Evolutionary conservation across 345 rosid species (phyloP), one percentile per base, ranked within the genome.

Genomic region (Mangifera indica): DNA sequence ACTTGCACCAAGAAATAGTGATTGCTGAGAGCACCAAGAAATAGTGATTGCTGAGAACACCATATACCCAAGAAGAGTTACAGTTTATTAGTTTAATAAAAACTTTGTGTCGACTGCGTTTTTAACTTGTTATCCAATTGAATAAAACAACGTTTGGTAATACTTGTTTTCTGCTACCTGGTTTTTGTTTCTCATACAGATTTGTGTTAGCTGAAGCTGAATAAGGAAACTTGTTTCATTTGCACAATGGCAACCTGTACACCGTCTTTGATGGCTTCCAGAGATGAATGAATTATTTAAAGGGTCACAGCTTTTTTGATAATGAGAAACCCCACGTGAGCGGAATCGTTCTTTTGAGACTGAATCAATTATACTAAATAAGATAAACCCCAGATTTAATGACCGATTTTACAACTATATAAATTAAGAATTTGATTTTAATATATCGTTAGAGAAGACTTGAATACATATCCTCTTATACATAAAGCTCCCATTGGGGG

Each of bases 1-100:
- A 67, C 60, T 15, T 82, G 88, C 74, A 45, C 54, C 77, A 66
- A 65, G 60, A 65, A 29, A 29, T 29, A 67, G 55, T 74, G 20
- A 60, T 15, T 5, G 42, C 42, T 37, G 42, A 37, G 48, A 68
- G 0, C 26, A 15, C 42, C 67, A 65, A 65, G 60, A 65, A 29
- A 29, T 29, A 67, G 55, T 74, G 20, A 60, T 15, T 5, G 42
- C 42, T 37, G 42, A 37, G 48, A 68, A 1, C 26, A 15, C 42
- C 67, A 65, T 48, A 15, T 7, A 15, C 44, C 53, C 42, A 48
- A 48, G 37, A 65, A 48, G 22, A 46, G 49, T 21, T 3, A 51
- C 2, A 5, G 13, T 62, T 25, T 46, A 20, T 66, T 24, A 54
- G 25, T 40, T 6, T 55, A 40, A 64, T 15, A 21, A 20, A 37